Evolutionary conservation across 2,329 filamentous ascomycete genomes (phyloP).

Genomic region (Trichoderma atrobrunneum): DNA sequence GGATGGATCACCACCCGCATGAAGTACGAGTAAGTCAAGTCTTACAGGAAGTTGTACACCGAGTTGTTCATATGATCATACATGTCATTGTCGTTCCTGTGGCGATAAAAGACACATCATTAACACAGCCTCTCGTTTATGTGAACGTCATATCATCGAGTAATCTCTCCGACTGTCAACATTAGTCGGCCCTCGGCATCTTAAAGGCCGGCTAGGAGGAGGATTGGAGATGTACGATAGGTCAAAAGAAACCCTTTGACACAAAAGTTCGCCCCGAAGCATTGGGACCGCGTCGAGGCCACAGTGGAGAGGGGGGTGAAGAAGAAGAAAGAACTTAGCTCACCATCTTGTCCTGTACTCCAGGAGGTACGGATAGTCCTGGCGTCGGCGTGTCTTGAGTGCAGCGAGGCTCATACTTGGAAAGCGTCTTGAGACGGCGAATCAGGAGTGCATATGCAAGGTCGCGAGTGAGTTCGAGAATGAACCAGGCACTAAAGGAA

Average conservation of each 20-base stretch:
- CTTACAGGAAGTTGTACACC: conserved; percentile 74
- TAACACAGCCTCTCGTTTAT: not conserved
- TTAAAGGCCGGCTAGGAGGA: not conserved
- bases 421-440: not conserved
- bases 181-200: not conserved
- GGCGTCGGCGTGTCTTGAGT: conserved; percentile 61
- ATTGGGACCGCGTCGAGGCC: not conserved
- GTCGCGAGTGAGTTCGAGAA: not conserved
- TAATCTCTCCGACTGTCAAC: not conserved
- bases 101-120: conserved; percentile 17
- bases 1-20: not conserved
- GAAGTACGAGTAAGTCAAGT: conserved; percentile 24
- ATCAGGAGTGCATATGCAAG: not conserved
- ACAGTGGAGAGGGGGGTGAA: not conserved
- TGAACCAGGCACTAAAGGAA: not conserved
- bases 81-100: conserved; percentile 90
- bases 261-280: not conserved
- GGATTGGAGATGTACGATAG: not conserved
- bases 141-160: not conserved
- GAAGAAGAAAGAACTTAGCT: conserved; percentile 22
- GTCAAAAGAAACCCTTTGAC: not conserved
- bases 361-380: conserved; percentile 74
- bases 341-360: conserved; percentile 88
- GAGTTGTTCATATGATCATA: conserved; percentile 92
- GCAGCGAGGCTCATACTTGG: conserved; percentile 23